phyloP scores from a whole-genome alignment of 176 grass and related monocot genomes.

The Bromus sterilis region DNA sequence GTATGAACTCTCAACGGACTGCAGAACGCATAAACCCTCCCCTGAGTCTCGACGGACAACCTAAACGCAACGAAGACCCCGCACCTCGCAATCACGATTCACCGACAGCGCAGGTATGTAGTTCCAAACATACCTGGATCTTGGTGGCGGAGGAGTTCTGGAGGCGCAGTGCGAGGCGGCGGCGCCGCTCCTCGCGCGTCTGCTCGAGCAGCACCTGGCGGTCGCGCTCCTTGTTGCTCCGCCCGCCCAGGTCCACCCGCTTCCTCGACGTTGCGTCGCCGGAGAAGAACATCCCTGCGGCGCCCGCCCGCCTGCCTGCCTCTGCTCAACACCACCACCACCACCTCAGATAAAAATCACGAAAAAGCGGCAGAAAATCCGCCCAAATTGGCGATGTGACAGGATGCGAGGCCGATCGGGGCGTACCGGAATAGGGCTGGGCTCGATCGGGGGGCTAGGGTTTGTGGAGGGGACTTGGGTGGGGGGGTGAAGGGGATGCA shows the following conservation, averaged over 20 bases:
- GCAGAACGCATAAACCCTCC: slow-evolving; percentile 7
- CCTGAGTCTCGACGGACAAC: not conserved
- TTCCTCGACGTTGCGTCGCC: slow-evolving; percentile 74
- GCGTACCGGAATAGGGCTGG: not conserved
- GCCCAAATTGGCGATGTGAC: not conserved
- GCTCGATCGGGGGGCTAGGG: slow-evolving; percentile 24
- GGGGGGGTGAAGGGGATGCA: not conserved
- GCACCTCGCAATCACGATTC: not conserved
- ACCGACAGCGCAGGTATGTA: not conserved
- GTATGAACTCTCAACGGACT: not conserved
- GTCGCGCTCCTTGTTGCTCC: slow-evolving; percentile 93
- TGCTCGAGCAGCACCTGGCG: slow-evolving; percentile 82
- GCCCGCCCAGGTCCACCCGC: slow-evolving; percentile 88
- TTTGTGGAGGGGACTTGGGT: slow-evolving; percentile 1
- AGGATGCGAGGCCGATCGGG: slow-evolving; percentile 2
- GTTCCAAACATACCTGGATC: slow-evolving; percentile 74
- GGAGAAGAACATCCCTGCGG: slow-evolving; percentile 72
- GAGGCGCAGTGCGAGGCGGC: slow-evolving; percentile 45
- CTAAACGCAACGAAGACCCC: not conserved
- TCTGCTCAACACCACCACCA: not conserved
- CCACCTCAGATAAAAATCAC: slow-evolving; percentile 8
- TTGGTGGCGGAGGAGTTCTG: slow-evolving; percentile 72
- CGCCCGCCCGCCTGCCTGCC: not conserved
- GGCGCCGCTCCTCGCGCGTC: slow-evolving; percentile 76
- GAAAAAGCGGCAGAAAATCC: not conserved